Evolutionary conservation across 805 yeast species (phyloP).

Genomic region (Cyberlindnera amylophila): DNA sequence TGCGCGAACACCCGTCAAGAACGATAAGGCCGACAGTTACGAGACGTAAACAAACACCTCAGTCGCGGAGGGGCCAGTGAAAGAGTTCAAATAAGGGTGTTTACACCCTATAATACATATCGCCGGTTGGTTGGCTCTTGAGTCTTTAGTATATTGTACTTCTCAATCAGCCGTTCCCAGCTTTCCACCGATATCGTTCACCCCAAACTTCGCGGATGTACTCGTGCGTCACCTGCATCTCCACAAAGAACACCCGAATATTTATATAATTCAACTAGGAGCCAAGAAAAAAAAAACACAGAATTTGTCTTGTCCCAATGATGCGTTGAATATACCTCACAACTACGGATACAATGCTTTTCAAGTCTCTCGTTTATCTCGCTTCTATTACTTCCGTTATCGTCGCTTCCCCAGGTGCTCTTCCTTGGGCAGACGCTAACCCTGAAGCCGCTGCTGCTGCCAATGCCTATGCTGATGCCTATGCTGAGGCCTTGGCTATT

Average conservation of each 20-base stretch:
- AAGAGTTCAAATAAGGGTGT: too few relatives aligned
- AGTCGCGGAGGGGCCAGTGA: too few relatives aligned
- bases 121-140: too few relatives aligned
- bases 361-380: slow-evolving; percentile 6
- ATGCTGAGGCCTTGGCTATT: slow-evolving; percentile 27
- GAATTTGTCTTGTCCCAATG: background rate
- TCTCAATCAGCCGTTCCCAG: too few relatives aligned
- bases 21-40: too few relatives aligned
- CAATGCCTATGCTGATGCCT: slow-evolving; percentile 24
- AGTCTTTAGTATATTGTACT: too few relatives aligned
- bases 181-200: background rate
- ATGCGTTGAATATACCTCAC: background rate
- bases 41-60: too few relatives aligned
- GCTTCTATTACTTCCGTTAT: slow-evolving; percentile 7
- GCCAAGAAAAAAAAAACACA: background rate
- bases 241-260: background rate
- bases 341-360: slow-evolving; percentile 5
- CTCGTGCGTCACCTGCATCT: background rate
- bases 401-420: slow-evolving; percentile 13
- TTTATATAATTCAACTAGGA: background rate
- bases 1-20: too few relatives aligned
- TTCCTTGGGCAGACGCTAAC: slow-evolving; percentile 23
- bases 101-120: too few relatives aligned
- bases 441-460: slow-evolving; percentile 26
- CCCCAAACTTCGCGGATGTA: background rate